A percentile compares a stretch with the other conserved stretches of the same genome.
These are phyloP conservation scores for Sordariomycetes sp. DNA, from an alignment of 2,329 filamentous ascomycete genomes.

Conservation along the genomic window DNA sequence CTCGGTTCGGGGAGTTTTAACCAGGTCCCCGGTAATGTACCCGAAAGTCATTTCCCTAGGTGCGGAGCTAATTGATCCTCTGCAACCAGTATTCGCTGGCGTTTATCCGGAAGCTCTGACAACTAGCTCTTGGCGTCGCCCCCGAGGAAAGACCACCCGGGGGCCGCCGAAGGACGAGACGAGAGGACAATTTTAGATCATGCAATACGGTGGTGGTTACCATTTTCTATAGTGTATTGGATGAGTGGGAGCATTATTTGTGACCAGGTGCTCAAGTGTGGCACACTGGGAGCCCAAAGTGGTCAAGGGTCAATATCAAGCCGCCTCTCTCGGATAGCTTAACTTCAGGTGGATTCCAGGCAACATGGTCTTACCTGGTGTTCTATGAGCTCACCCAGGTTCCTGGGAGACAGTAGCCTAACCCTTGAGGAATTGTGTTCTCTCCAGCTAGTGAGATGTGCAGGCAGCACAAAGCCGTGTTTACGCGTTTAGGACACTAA, in stretches of 20 bases:
- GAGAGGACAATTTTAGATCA: neutral
- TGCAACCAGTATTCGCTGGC: too few relatives aligned
- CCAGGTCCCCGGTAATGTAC: too few relatives aligned
- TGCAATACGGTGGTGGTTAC: neutral
- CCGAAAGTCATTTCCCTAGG: too few relatives aligned
- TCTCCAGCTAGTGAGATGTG: neutral
- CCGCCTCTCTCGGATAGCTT: neutral
- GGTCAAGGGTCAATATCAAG: neutral
- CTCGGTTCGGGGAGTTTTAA: too few relatives aligned
- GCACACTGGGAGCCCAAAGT: neutral
- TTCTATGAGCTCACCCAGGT: neutral
- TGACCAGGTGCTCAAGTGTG: constrained; percentile 1
- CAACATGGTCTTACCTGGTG: neutral
- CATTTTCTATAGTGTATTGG: too few relatives aligned
- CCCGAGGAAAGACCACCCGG: too few relatives aligned
- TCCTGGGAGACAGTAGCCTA: neutral
- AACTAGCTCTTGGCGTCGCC: too few relatives aligned
- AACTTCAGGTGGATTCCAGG: neutral
- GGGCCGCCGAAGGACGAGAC: too few relatives aligned
- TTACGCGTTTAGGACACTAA: neutral
- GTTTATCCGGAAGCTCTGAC: too few relatives aligned
- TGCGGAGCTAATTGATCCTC: too few relatives aligned
- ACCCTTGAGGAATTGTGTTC: too few relatives aligned
- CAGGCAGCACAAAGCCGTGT: neutral
- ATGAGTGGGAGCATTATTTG: too few relatives aligned